phyloP scores from a whole-genome alignment of 768 basidiomycete species.

The Lyophyllum decastes region DNA sequence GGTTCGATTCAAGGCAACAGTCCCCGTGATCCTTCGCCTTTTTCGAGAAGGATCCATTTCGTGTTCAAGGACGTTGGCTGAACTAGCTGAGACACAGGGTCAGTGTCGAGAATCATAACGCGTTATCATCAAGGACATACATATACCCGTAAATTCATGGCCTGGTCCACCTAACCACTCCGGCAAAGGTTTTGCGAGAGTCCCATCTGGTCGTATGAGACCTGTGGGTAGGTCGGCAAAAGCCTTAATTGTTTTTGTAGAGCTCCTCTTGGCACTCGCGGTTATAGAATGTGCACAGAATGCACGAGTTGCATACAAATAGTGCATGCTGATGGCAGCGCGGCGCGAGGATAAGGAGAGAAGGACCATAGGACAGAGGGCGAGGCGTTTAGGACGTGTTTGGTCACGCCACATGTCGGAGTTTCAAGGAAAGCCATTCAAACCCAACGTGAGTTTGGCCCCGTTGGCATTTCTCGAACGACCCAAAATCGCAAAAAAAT shows the following conservation, averaged over 20 bases:
- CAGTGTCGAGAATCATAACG: not conserved
- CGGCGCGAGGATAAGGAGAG: not conserved
- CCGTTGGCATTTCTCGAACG: slow-evolving; percentile 28
- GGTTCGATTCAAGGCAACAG: not conserved
- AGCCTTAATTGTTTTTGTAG: slow-evolving; percentile 46
- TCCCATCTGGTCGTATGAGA: slow-evolving; percentile 44
- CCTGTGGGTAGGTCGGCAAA: slow-evolving; percentile 58
- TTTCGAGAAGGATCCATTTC: not conserved
- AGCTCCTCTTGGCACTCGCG: not conserved
- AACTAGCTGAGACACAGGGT: not conserved
- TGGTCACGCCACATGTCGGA: slow-evolving; percentile 35
- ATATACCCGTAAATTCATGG: not conserved
- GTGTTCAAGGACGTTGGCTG: not conserved
- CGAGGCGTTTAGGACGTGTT: slow-evolving; percentile 20
- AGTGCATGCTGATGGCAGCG: not conserved
- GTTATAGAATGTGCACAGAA: not conserved
- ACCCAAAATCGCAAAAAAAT: slow-evolving; percentile 41
- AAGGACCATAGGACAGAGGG: slow-evolving; percentile 12
- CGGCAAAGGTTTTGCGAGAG: slow-evolving; percentile 39
- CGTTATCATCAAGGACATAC: slow-evolving; percentile 4
- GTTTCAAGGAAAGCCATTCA: slow-evolving; percentile 36
- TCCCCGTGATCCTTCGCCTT: not conserved
- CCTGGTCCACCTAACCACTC: slow-evolving; percentile 39
- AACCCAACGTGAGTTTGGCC: slow-evolving; percentile 30
- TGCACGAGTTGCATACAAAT: slow-evolving; percentile 2